Evolutionary conservation across 176 grass and related monocot species (phyloP), one percentile per base, ranked within the genome.

Genomic region (Aegilops tauschii): DNA sequence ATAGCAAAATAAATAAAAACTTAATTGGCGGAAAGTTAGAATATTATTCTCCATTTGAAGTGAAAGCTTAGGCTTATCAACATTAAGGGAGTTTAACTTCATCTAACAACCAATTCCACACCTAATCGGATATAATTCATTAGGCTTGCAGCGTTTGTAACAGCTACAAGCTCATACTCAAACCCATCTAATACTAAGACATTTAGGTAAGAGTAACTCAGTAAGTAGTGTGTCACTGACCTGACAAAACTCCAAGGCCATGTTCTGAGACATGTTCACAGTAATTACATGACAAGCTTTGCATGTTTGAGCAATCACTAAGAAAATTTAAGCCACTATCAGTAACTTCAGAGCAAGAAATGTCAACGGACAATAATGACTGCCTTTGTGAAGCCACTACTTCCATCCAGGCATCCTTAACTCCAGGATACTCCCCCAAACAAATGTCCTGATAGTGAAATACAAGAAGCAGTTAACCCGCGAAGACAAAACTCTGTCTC

Each of bases 281-380:
- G 36, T 96, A 99, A 84, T 99, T 94, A 85, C 90, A 99, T 73
- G 80, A 79, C 85, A 94, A 86, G 40, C 39, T 91, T 84, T 99
- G 90, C 27, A 99, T 76, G 28, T 81, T 92, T 84, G 89, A 72
- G 52, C 94, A 99, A 81, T 90, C 80, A 88, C 81, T 96, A 40
- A 99, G 88, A 76, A 90, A 71, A 88, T 73, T 80, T 69, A 99
- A 69, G 44, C 94, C 97, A 82, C 18, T 69, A 80, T 96, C 90
- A 42, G 94, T 91, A 68, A 99, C 90, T 34, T 99, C 97, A 32
- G 97, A 99, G 83, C 88, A 96, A 89, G 94, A 94, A 76, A 99
- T 87, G 73, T 96, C 97, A 85, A 96, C 88, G 0, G 94, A 96
- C 32, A 99, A 74, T 78, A 99, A 92, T 54, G 97, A 99, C 21